Conservation (phyloP, 139 green algal genomes). For the Auxenochlorella pyrenoidosa region DNA sequence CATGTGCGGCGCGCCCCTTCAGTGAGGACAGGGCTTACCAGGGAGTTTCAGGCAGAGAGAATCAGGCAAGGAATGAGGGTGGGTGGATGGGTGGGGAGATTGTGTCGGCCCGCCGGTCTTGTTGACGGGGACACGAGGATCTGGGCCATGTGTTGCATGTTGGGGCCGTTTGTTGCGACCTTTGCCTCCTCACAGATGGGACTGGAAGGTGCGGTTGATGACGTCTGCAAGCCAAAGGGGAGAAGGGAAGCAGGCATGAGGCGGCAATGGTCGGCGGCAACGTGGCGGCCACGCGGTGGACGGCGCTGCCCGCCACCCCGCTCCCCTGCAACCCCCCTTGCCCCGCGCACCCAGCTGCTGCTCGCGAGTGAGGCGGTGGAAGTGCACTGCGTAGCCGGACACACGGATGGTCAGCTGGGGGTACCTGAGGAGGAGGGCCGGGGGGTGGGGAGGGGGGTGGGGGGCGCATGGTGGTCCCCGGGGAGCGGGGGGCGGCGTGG, state of each 20-base stretch:
- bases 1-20: no score
- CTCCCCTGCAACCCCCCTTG: no score
- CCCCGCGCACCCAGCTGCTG: slow-evolving; percentile 71
- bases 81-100: neutral
- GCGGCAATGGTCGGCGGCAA: no score
- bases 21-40: neutral
- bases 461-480: no score
- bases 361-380: slow-evolving; percentile 72
- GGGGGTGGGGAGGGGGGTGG: neutral
- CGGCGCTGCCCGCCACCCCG: no score
- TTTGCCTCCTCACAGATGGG: neutral
- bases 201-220: neutral
- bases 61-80: neutral
- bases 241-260: no score
- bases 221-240: no score
- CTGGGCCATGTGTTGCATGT: neutral
- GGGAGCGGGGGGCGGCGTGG: no score
- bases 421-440: slow-evolving; percentile 39
- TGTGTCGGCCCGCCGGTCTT: neutral
- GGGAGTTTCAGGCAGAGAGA: no score
- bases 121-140: neutral
- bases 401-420: slow-evolving; percentile 84
- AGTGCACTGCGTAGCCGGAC: slow-evolving; percentile 81
- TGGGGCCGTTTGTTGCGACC: no score
- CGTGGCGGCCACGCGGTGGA: no score